These are phyloP conservation scores for Mucor lusitanicus DNA, from an alignment of 371 early-diverging fungal genomes.

Conservation along the genomic window DNA sequence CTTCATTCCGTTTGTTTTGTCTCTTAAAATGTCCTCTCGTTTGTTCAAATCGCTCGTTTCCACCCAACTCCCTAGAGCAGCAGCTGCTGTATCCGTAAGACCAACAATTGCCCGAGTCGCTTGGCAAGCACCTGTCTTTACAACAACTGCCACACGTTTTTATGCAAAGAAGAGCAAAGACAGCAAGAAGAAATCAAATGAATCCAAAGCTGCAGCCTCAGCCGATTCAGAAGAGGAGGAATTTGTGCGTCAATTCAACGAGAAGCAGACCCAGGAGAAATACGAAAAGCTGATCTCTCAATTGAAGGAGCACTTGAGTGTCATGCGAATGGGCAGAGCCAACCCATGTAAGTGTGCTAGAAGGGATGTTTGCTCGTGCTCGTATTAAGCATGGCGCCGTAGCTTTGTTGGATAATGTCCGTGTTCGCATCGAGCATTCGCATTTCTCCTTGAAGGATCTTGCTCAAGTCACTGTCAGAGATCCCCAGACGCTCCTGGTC, in stretches of 20 bases:
- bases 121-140: constrained; percentile 9
- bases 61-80: not conserved
- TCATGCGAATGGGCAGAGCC: constrained; percentile 75
- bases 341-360: constrained; percentile 61
- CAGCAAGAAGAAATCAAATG: constrained; percentile 37
- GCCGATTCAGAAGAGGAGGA: constrained; percentile 30
- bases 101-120: not conserved
- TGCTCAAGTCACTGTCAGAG: constrained; percentile 85
- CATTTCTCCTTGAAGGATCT: constrained; percentile 67
- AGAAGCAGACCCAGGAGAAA: constrained; percentile 41
- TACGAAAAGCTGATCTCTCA: constrained; percentile 50
- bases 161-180: constrained; percentile 43
- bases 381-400: not conserved
- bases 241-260: constrained; percentile 38
- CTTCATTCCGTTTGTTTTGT: not conserved
- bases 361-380: not conserved
- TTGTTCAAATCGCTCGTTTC: constrained; percentile 5
- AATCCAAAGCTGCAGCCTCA: constrained; percentile 13
- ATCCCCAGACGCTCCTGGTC: constrained; percentile 85
- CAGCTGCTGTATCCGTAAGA: not conserved
- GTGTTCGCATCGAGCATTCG: constrained; percentile 61
- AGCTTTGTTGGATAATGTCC: constrained; percentile 78
- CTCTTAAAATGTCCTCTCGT: constrained; percentile 14
- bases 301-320: constrained; percentile 65
- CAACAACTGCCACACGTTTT: constrained; percentile 10